Evolutionary conservation across 306 rosid species (phyloP), one percentile per base, ranked within the genome.

Genomic region (Styphnolobium japonicum): DNA sequence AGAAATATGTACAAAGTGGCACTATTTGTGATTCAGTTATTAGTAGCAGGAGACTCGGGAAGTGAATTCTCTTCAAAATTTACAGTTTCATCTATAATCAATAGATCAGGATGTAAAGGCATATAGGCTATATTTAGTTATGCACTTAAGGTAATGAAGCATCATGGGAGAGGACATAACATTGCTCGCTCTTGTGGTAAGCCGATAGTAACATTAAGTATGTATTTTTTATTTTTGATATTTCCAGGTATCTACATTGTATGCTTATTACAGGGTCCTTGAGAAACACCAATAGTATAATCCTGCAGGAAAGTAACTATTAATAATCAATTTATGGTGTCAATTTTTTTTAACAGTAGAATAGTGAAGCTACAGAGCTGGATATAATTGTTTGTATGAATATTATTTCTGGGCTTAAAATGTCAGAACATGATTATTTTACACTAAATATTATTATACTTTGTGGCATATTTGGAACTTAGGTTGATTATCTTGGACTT

Each of bases 91-190:
- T 51, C 37, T 53, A n/a, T 29, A 31, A 66, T 21, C 29, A 55
- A 53, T 18, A 27, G 18, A 40, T 60, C 57, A 11, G 43, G 45
- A 25, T 66, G 48, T 65, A 51, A 51, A 40, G 66, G 67, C 46
- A 5, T 8, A 27, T 78, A 40, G 74, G 64, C 27, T 63, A 22
- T 37, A 10, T 53, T 65, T 2, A 40, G 68, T 40, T 19, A 19
- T 29, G 40, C 52, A 68, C 56, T 39, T 62, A 29, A 48, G 37
- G 31, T 37, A 23, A 76, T 49, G 6, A 15, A 49, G 52, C 12
- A 64, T 31, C 48, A 42, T 61, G 79, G 67, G 81, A 22, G 46
- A 78, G 60, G 51, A 31, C 75, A 45, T 42, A 11, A 22, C 33
- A 48, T n/a, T 10, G 21, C 63, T 51, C n/a, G n/a, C 67, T 75